These are phyloP conservation scores for Papiliotrema nemorosa DNA, from an alignment of 1,284 basidiomycete species.

Conservation along the genomic window DNA sequence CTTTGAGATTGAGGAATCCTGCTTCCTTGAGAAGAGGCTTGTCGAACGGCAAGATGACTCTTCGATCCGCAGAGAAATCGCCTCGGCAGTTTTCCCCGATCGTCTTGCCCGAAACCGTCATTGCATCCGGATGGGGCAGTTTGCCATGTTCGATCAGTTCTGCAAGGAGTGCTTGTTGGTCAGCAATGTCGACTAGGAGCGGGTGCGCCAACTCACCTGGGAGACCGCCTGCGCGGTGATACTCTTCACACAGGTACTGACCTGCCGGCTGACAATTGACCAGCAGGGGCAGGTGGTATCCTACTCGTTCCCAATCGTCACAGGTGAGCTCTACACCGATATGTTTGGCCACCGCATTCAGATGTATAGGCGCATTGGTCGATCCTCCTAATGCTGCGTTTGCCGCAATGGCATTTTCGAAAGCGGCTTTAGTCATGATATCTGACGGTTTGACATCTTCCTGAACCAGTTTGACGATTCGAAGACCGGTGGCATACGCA, in stretches of 20 bases:
- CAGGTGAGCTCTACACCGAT: constrained; percentile 40
- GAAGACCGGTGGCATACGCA: constrained; percentile 71
- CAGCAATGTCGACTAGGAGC: background rate
- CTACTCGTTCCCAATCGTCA: constrained; percentile 44
- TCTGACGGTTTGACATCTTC: constrained; percentile 86
- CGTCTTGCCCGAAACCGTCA: constrained; percentile 39
- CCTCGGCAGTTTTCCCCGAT: constrained; percentile 38
- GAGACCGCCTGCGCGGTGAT: constrained; percentile 45
- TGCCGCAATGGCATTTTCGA: constrained; percentile 85
- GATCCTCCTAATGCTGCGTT: constrained; percentile 84
- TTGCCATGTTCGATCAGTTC: constrained; percentile 35
- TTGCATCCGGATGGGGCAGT: constrained; percentile 38
- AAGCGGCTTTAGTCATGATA: constrained; percentile 84
- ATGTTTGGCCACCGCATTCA: constrained; percentile 46
- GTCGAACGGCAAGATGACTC: constrained; percentile 43
- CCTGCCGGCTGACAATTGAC: constrained; percentile 46
- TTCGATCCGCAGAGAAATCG: constrained; percentile 38
- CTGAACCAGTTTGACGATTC: constrained; percentile 76
- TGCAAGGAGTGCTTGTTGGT: constrained; percentile 33
- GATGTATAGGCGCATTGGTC: constrained; percentile 66
- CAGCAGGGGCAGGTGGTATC: constrained; percentile 42
- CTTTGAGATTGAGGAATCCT: constrained; percentile 47
- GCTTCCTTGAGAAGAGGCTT: constrained; percentile 40
- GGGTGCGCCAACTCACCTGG: constrained; percentile 20
- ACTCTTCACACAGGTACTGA: constrained; percentile 46